Percentiles rank a stretch among this genome's conserved stretches.
Conservation (phyloP, 2,329 filamentous ascomycete genomes). For the Pseudocercospora crystallina region DNA sequence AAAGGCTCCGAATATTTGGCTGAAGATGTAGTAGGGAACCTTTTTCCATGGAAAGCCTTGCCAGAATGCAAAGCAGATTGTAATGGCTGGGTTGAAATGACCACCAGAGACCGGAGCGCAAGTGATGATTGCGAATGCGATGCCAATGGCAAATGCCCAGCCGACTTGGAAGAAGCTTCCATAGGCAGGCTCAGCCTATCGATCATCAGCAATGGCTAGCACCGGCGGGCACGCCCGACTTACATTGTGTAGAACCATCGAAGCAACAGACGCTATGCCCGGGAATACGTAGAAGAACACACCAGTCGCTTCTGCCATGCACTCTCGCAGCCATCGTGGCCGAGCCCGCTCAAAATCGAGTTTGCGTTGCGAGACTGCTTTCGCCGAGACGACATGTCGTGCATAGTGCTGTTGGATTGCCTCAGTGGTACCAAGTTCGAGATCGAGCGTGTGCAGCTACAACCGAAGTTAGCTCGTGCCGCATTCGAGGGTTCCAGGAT, state of each 20-base stretch:
- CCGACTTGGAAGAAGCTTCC: constrained; percentile 59
- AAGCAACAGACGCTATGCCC: constrained; percentile 55
- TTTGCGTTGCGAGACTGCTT: constrained; percentile 54
- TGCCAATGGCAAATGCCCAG: constrained; percentile 56
- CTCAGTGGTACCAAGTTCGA: constrained; percentile 57
- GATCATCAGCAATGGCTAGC: too few relatives aligned
- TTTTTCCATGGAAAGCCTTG: constrained; percentile 61
- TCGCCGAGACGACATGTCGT: constrained; percentile 51
- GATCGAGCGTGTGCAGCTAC: constrained; percentile 33
- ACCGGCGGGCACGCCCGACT: too few relatives aligned
- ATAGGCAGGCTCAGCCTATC: constrained; percentile 38
- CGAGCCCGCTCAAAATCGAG: constrained; percentile 56
- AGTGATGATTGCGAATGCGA: constrained; percentile 60
- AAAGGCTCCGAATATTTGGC: constrained; percentile 57
- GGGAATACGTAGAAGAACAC: constrained; percentile 52
- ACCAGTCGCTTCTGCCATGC: constrained; percentile 57
- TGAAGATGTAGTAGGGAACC: constrained; percentile 57
- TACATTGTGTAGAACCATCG: constrained; percentile 50
- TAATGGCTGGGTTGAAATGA: constrained; percentile 39
- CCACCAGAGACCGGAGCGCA: constrained; percentile 54
- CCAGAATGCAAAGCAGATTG: constrained; percentile 48
- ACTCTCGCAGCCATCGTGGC: constrained; percentile 56
- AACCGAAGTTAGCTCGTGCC: not conserved
- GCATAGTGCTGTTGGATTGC: constrained; percentile 52
- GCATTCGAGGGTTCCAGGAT: too few relatives aligned